phyloP scores from a whole-genome alignment of 78 protist species.

The Dictyostelium purpureum region DNA sequence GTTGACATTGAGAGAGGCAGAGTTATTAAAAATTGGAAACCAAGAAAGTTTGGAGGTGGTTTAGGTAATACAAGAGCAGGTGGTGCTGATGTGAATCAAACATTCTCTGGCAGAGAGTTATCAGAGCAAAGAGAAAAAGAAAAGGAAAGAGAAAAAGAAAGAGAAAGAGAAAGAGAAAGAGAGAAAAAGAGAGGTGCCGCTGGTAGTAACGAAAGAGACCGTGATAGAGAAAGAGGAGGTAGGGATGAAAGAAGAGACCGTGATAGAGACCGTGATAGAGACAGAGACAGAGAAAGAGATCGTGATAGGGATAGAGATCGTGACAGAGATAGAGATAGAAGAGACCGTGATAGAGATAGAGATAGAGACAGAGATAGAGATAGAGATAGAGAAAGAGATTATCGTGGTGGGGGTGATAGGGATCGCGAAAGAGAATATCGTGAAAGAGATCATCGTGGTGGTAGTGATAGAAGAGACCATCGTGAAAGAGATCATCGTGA shows the following conservation, averaged over 20 bases:
- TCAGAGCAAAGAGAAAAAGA: constrained; percentile 27
- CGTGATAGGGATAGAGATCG: constrained; percentile 2
- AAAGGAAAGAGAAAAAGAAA: constrained; percentile 17
- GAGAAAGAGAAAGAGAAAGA: constrained; percentile 17
- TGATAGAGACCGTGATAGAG: constrained; percentile 10
- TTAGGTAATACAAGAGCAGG: constrained; percentile 83
- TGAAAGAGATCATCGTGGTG: constrained; percentile 1
- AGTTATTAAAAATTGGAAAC: constrained; percentile 90
- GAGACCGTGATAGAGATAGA: not conserved
- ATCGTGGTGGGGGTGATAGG: constrained; percentile 2
- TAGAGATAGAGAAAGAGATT: too few relatives aligned
- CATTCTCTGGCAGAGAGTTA: constrained; percentile 62
- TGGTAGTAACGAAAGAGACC: constrained; percentile 2
- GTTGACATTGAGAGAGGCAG: constrained; percentile 96
- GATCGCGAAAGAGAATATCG: constrained; percentile 41
- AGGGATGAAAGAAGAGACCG: not conserved
- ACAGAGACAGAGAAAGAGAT: not conserved
- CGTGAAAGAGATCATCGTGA: constrained; percentile 37
- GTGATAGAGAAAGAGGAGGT: constrained; percentile 11
- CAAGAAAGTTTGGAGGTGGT: constrained; percentile 92
- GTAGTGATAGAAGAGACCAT: constrained; percentile 10
- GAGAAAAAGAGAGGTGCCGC: not conserved
- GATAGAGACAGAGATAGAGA: not conserved
- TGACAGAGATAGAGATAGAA: not conserved
- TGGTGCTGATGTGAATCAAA: constrained; percentile 78